These are phyloP conservation scores for Penicillium tannophilum DNA, from an alignment of 495 filamentous ascomycete genomes.

Conservation along the genomic window DNA sequence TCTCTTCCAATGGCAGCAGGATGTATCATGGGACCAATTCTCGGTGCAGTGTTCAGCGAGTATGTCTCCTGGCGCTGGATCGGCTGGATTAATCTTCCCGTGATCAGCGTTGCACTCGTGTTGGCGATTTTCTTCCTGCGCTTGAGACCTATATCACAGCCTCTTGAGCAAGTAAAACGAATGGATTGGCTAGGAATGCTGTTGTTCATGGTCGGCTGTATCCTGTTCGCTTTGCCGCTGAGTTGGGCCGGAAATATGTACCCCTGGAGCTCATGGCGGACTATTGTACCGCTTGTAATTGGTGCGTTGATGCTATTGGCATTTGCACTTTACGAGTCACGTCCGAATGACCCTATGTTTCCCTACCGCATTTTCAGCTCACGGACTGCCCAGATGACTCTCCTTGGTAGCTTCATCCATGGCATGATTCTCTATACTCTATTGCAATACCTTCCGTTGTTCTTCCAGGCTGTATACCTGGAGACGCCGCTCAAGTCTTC, in stretches of 20 bases:
- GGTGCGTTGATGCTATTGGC: slow-evolving; percentile 18
- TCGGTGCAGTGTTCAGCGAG: slow-evolving; percentile 31
- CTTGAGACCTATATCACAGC: slow-evolving; percentile 24
- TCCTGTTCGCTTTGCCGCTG: slow-evolving; percentile 53
- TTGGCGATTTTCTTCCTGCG: slow-evolving; percentile 53
- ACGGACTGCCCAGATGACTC: slow-evolving; percentile 27
- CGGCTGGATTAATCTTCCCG: slow-evolving; percentile 67
- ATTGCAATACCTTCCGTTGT: slow-evolving; percentile 48
- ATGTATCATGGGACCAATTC: slow-evolving; percentile 35
- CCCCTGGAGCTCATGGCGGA: slow-evolving; percentile 53
- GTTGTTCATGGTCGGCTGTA: slow-evolving; percentile 48
- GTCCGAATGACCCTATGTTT: slow-evolving; percentile 13
- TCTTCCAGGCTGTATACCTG: slow-evolving; percentile 43
- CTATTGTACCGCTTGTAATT: slow-evolving; percentile 41
- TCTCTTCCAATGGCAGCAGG: slow-evolving; percentile 29
- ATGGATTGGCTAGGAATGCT: slow-evolving; percentile 60
- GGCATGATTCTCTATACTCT: slow-evolving; percentile 19
- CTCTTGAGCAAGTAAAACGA: slow-evolving; percentile 35
- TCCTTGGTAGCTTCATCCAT: slow-evolving; percentile 18
- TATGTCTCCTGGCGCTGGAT: slow-evolving; percentile 60
- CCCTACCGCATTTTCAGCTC: slow-evolving; percentile 37
- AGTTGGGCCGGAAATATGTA: slow-evolving; percentile 59
- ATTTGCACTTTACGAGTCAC: slow-evolving; percentile 22
- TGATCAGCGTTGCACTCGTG: slow-evolving; percentile 50
- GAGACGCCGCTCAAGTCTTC: slow-evolving; percentile 33